A percentile compares a stretch with the other conserved stretches of the same genome.
Evolutionary conservation across 2,329 filamentous ascomycete genomes (phyloP).

Genomic region (Colletotrichum australisinense): DNA sequence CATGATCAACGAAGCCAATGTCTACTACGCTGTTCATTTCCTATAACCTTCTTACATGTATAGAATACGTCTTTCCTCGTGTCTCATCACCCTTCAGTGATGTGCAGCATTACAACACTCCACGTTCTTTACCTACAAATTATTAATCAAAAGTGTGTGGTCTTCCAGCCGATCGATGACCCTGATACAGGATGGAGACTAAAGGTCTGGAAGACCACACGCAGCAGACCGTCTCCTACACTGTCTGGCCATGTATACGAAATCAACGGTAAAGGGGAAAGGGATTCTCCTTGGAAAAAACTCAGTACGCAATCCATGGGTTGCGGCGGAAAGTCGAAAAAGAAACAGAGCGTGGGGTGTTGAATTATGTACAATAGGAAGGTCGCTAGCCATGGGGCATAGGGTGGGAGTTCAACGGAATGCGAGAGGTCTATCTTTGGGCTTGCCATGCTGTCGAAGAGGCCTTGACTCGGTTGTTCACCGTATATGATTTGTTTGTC

Average conservation of each 20-base stretch:
- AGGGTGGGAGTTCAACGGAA: constrained; percentile 27
- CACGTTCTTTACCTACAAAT: constrained; percentile 13
- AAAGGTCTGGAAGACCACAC: constrained; percentile 15
- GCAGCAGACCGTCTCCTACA: constrained; percentile 1
- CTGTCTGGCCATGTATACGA: constrained; percentile 18
- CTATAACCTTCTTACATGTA: constrained; percentile 12
- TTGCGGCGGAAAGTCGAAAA: constrained; percentile 13
- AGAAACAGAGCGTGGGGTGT: background rate
- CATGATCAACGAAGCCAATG: constrained; percentile 43
- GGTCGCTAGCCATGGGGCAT: constrained; percentile 13
- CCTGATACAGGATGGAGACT: background rate
- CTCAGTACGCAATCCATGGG: constrained; percentile 1
- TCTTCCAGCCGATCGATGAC: background rate
- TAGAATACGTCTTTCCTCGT: constrained; percentile 23
- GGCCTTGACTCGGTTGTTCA: background rate
- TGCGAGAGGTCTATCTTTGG: background rate
- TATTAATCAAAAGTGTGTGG: constrained; percentile 16
- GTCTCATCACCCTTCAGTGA: background rate
- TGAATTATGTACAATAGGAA: constrained; percentile 25
- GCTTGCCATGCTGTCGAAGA: background rate
- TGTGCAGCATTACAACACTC: background rate
- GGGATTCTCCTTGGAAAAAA: background rate
- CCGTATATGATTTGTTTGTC: constrained; percentile 1
- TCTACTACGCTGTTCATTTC: background rate
- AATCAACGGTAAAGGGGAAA: background rate